Evolutionary conservation across 148 eudicot genomes (phyloP).

Genomic region (Rhododendron simsii): DNA sequence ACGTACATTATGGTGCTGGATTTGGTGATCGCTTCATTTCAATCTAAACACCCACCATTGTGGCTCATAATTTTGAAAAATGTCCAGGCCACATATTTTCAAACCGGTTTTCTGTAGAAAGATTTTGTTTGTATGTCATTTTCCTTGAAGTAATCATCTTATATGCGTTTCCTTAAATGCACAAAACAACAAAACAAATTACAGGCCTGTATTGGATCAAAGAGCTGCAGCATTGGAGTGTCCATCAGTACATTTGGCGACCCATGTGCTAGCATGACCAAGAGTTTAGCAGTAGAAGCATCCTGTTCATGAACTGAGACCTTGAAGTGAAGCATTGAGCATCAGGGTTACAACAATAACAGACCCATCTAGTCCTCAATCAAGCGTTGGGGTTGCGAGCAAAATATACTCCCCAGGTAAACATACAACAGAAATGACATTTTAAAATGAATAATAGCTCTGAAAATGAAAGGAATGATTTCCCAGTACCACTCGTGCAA

Average conservation of each 20-base stretch:
- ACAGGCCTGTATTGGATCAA: constrained; percentile 73
- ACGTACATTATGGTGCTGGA: not conserved
- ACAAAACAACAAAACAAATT: not conserved
- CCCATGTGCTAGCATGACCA: constrained; percentile 54
- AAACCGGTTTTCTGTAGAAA: not conserved
- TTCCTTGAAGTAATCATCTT: not conserved
- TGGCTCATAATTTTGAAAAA: not conserved
- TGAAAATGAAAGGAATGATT: not conserved
- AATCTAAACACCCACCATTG: not conserved
- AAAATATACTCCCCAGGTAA: not conserved
- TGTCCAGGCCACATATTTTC: not conserved
- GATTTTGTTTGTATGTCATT: not conserved
- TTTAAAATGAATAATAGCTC: not conserved
- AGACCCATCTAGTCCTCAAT: not conserved
- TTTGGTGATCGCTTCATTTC: not conserved
- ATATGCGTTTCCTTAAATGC: not conserved
- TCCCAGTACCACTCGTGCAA: not conserved
- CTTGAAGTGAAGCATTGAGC: not conserved
- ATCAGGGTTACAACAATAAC: not conserved
- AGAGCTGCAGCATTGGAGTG: constrained; percentile 57
- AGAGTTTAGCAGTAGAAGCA: constrained; percentile 81
- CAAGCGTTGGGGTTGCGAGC: not conserved
- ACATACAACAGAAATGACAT: not conserved
- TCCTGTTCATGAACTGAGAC: constrained; percentile 34
- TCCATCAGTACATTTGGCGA: constrained; percentile 53